Conservation (phyloP, 345 rosid species). For the Eucalyptus sp. region DNA sequence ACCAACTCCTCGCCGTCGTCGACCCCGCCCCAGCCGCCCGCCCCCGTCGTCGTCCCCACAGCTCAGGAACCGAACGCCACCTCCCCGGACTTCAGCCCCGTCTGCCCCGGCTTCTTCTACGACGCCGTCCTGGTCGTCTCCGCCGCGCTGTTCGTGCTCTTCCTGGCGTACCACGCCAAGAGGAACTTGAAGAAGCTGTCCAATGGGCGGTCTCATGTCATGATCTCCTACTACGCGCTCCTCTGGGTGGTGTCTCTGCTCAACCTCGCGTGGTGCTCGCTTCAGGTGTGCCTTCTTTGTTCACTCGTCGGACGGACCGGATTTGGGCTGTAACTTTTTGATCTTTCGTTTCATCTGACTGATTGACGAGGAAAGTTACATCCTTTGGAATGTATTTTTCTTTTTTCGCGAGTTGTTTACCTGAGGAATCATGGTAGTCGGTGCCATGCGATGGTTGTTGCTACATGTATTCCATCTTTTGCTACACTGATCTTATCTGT, state of each 20-base stretch:
- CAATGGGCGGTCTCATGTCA: conserved; percentile 27
- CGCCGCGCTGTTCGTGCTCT: conserved; percentile 27
- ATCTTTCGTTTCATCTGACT: neutral
- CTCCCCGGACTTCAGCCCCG: neutral
- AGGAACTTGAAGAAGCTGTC: conserved; percentile 33
- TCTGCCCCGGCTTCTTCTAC: conserved; percentile 30
- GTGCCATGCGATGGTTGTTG: neutral
- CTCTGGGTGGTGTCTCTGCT: conserved; percentile 35
- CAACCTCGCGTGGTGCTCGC: conserved; percentile 49
- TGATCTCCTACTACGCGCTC: conserved; percentile 44
- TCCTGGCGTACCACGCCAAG: conserved; percentile 37
- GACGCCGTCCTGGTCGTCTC: conserved; percentile 18
- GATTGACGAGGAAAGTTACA: neutral
- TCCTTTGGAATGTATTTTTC: neutral
- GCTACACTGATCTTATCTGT: neutral
- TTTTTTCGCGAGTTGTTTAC: neutral
- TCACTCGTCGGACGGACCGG: neutral
- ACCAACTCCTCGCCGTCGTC: neutral
- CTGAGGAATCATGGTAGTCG: neutral
- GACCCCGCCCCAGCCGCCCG: neutral
- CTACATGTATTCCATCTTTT: neutral
- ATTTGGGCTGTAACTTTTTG: neutral
- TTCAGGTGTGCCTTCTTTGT: conserved; percentile 30
- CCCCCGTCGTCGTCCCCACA: neutral
- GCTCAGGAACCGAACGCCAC: neutral